Base-by-base conservation (phyloP, 106 monocot genomes). In the Apostasia ramifera region DNA sequence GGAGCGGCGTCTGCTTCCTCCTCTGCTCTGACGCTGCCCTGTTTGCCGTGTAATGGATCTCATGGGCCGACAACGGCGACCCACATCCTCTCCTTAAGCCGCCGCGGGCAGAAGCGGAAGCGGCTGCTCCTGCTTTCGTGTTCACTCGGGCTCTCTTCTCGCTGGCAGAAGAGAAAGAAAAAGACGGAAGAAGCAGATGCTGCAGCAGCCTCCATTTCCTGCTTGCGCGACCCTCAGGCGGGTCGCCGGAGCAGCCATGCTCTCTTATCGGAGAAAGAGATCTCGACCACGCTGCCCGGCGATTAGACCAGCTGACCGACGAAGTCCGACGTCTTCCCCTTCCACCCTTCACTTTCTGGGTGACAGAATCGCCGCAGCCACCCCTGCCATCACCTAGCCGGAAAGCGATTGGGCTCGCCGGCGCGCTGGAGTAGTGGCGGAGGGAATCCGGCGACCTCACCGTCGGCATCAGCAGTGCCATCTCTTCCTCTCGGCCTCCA, bases 171-270 rank as follows among this genome's bases (percentile, higher is more conserved):
- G 63, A 64, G 1, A 55, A 65, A 5, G 68, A 65, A 9, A 61
- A 44, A 1, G 74, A 44, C 3, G 44, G 55, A 1, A 77, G 12
- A 67, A 91, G 74, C 6, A 91, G 57, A 56, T 91, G 82, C 75
- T 68, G 76, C 53, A 88, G 55, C 68, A 77, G 70, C 82, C 44
- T 42, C 62, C 91, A 91, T 52, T 81, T 91, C 75, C 67, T 79
- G 63, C 91, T 75, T 2, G 66, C 71, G 7, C 85, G 46, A 1
- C 47, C 47, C 13, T 42, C 11, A 2, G 37, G 44, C n/a, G 65
- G 39, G 44, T 65, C 50, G 11, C 26, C 44, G 8, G 62, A 44
- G 61, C 39, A 3, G 61, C n/a, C 62, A 3, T 45, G 44, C 44
- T 74, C 54, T 73, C 83, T 64, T 38, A 78, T 53, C 3, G 87